Percentiles rank a stretch among this genome's conserved stretches.
phyloP scores from a whole-genome alignment of 2,329 filamentous ascomycete species.

The Zopfia rhizophila region DNA sequence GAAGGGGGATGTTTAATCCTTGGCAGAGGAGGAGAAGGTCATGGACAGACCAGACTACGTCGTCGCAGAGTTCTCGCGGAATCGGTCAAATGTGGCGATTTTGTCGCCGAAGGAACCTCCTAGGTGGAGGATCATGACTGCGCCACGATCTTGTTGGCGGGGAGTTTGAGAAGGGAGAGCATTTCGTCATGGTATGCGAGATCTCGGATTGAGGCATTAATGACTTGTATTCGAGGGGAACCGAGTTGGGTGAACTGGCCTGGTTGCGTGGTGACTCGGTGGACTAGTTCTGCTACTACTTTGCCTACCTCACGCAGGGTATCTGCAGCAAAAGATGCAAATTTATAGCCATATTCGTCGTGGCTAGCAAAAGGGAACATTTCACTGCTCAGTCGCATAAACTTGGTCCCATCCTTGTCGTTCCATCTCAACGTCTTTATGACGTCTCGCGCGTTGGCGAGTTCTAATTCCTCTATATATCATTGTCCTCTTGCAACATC shows the following conservation, averaged over 20 bases:
- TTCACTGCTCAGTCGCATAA: slow-evolving; percentile 90
- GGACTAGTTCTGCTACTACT: slow-evolving; percentile 80
- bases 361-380: slow-evolving; percentile 98
- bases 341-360: slow-evolving; percentile 83
- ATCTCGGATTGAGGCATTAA: slow-evolving; percentile 80
- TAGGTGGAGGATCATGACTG: slow-evolving; percentile 95
- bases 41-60: slow-evolving; percentile 92
- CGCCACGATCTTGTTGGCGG: slow-evolving; percentile 84
- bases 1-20: slow-evolving; percentile 90
- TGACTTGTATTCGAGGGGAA: slow-evolving; percentile 80
- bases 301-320: slow-evolving; percentile 79
- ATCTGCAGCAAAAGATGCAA: slow-evolving; percentile 84
- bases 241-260: slow-evolving; percentile 91
- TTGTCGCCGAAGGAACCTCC: slow-evolving; percentile 93
- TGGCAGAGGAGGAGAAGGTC: slow-evolving; percentile 90
- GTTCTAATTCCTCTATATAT: slow-evolving; percentile 80
- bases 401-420: slow-evolving; percentile 88
- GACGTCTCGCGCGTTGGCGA: slow-evolving; percentile 86
- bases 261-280: slow-evolving; percentile 89
- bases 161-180: slow-evolving; percentile 78
- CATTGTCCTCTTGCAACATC: slow-evolving; percentile 73
- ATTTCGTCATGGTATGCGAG: slow-evolving; percentile 90
- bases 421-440: slow-evolving; percentile 92
- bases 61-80: slow-evolving; percentile 81
- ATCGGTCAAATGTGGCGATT: slow-evolving; percentile 78